Conservation (phyloP, 495 filamentous ascomycete species). For the Neurospora sp. region DNA sequence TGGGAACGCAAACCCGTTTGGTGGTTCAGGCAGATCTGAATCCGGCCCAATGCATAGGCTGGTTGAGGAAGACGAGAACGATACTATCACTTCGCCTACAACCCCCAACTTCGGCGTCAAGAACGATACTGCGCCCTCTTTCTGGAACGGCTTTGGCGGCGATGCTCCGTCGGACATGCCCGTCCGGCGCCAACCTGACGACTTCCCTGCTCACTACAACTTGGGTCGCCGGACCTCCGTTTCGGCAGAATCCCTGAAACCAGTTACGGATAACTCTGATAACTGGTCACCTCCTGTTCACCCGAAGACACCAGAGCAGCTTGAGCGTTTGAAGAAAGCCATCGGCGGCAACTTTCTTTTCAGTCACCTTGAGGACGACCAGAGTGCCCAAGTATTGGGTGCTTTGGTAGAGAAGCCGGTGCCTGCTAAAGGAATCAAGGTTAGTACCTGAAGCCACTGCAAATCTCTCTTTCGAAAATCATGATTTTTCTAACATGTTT, state of each 20-base stretch:
- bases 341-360: conserved; percentile 91
- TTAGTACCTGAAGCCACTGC: conserved; percentile 13
- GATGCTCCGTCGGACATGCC: conserved; percentile 33
- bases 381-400: conserved; percentile 74
- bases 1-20: conserved; percentile 46
- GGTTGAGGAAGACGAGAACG: conserved; percentile 51
- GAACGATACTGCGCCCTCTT: conserved; percentile 13
- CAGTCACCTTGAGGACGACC: conserved; percentile 87
- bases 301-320: conserved; percentile 71
- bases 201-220: conserved; percentile 88
- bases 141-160: conserved; percentile 38
- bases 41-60: conserved; percentile 39
- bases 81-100: conserved; percentile 46
- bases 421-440: conserved; percentile 86
- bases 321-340: conserved; percentile 65
- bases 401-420: conserved; percentile 92
- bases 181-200: conserved; percentile 42
- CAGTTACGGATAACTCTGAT: conserved; percentile 67
- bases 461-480: not conserved
- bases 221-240: conserved; percentile 90
- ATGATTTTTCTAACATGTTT: conserved; percentile 4
- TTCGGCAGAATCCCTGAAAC: conserved; percentile 91
- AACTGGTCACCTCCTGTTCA: conserved; percentile 87
- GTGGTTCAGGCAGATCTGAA: conserved; percentile 19
- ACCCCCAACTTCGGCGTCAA: conserved; percentile 36